Conservation (phyloP, 257 asterid species). For the Solanum virginianum region DNA sequence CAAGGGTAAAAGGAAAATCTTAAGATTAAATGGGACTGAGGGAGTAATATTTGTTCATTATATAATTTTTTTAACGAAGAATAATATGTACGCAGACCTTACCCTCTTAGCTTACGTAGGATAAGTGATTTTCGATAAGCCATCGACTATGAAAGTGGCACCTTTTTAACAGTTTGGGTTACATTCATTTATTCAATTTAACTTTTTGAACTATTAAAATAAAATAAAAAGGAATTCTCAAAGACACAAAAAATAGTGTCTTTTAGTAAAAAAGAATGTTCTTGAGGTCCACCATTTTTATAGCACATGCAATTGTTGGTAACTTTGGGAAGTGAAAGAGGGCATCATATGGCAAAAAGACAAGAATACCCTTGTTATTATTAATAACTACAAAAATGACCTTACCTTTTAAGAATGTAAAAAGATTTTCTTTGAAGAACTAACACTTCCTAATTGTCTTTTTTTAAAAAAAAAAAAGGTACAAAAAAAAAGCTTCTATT, state of each 20-base stretch:
- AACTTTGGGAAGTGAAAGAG: background rate
- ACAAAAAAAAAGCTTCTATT: background rate
- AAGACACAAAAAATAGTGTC: background rate
- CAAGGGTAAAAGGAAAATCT: accelerated
- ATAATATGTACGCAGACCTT: background rate
- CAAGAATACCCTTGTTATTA: constrained; percentile 21
- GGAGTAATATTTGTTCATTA: background rate
- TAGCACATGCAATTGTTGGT: constrained; percentile 34
- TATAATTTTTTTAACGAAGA: background rate
- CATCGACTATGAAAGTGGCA: background rate
- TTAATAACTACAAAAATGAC: background rate
- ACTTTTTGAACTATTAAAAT: background rate
- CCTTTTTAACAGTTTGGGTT: background rate
- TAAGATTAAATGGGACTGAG: no score
- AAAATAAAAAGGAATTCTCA: background rate
- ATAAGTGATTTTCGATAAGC: background rate
- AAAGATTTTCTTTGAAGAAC: constrained; percentile 8
- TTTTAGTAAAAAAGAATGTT: background rate
- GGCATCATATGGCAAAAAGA: background rate
- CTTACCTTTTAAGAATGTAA: background rate
- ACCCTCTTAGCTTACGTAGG: accelerated
- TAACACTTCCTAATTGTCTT: constrained; percentile 3
- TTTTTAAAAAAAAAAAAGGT: background rate
- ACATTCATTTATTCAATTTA: background rate
- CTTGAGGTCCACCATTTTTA: constrained; percentile 33